Evolutionary conservation across 441 rosid genomes (phyloP), one percentile per base, ranked within the genome.

Genomic region (Erodium texanum): DNA sequence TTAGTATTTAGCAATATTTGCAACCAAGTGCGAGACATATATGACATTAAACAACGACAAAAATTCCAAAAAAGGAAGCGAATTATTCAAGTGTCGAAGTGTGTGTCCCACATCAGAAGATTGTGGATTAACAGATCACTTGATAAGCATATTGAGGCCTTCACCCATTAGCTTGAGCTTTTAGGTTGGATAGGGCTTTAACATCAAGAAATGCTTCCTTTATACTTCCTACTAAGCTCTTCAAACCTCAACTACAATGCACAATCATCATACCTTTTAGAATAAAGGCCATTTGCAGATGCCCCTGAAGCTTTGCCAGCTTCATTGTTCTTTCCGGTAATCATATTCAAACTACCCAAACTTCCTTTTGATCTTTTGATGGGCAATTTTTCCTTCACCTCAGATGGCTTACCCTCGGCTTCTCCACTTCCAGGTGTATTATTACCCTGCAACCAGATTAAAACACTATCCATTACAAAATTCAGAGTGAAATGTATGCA

Each of bases 281-380:
- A 86, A 81, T 88, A 82, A 78, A 64, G 88, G 65, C 96, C 97
- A 71, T 90, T 90, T 32, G 96, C 89, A 73, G 96, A 81, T 62
- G 85, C 78, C 73, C 86, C 96, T 9, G 91, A 82, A 66, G 82
- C 67, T 87, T 87, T 90, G 59, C 83, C 93, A 71, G 48, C 68
- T 58, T 87, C 97, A 69, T 77, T 84, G 79, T 77, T 83, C 82
- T 87, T 93, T 71, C 96, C 93, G 1, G 87, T 89, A 68, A 91
- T 87, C 92, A 87, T 85, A 79, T 85, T 93, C 79, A 91, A 83
- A 79, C 96, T 93, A 72, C 97, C 97, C 82, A 93, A 83, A 78
- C 97, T 91, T 79, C 95, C 99, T 86, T 89, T 91, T 8, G 99
- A 93, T 81, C 97, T 88, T 86, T 93, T 91, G 71, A 91, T 88